Base-by-base conservation (phyloP, 805 yeast genomes). In the Tetrapisispora nanseiensis region DNA sequence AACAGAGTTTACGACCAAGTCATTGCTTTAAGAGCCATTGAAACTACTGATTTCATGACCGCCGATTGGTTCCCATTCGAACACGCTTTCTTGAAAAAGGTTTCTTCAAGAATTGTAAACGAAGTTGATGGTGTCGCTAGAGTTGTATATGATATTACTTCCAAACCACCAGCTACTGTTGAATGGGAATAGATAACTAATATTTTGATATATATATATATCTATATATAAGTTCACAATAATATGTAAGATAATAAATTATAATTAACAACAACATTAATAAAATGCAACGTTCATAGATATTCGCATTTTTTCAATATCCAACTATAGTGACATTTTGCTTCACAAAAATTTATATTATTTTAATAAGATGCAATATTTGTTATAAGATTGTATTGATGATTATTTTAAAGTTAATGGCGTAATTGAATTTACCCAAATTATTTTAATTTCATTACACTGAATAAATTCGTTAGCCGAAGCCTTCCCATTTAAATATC, bases 111-210 rank as follows among this genome's bases (percentile, higher is more conserved):
- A 75, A 92, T 92, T 49, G 97, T 92, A 56, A 92, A 92, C 67
- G 99, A 92, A 72, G 99, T 92, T 48, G 86, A 83, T 54, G 99
- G 99, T 63, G 98, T 92, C 59, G 97, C 98, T 44, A 83, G 99
- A 70, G 99, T 92, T 49, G 92, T 95, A 43, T 92, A 92, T 68
- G 99, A 92, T 67, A 89, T 92, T 65, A 92, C 98, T 47, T 87
- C 97, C 47, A 92, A 92, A 72, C 99, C 99, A 44, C 99, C 99
- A 48, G 98, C 99, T 47, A 92, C 99, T 47, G 98, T 92, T 54
- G 99, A 92, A 68, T 92, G 97, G 98, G 98, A 92, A 71, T 90
- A 81, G 58, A 45, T 43, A 19, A 18, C 40, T 38, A 13, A 31
- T 13, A 32, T 19, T 13, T 16, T 28, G 18, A 13, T 26, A 24